Percentiles rank a stretch among this genome's conserved stretches.
These are phyloP conservation scores for Talaromyces trachyspermus DNA, from an alignment of 495 filamentous ascomycete species.

Conservation along the genomic window DNA sequence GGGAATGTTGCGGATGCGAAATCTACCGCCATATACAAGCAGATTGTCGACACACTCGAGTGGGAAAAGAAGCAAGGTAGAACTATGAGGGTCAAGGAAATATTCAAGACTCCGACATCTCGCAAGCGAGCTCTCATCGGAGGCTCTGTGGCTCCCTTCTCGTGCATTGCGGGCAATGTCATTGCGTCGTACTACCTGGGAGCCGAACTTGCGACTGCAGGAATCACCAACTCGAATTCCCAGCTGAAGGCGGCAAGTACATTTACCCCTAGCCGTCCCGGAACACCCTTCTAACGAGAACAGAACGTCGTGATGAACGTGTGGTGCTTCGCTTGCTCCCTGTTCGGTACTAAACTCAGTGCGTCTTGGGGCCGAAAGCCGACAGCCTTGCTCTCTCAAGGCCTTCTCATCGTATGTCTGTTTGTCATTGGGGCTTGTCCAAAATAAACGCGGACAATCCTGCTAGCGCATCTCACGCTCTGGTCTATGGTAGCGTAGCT, in stretches of 20 bases:
- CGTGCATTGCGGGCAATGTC: constrained; percentile 42
- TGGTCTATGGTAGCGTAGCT: constrained; percentile 31
- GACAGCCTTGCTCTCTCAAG: constrained; percentile 31
- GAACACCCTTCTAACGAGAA: not conserved
- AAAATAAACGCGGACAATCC: constrained; percentile 38
- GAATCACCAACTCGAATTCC: constrained; percentile 30
- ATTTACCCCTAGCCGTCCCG: not conserved
- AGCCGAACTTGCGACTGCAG: constrained; percentile 34
- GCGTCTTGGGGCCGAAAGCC: constrained; percentile 35
- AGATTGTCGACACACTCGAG: constrained; percentile 25
- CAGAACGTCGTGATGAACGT: constrained; percentile 36
- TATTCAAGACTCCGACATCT: constrained; percentile 28
- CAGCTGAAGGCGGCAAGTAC: constrained; percentile 38
- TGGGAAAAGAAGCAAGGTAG: constrained; percentile 37
- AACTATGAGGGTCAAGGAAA: constrained; percentile 31
- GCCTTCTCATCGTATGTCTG: constrained; percentile 31
- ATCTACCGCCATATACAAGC: constrained; percentile 20
- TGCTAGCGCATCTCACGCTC: constrained; percentile 16
- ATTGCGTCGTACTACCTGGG: constrained; percentile 44
- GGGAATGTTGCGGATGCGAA: constrained; percentile 33
- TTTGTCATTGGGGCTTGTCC: constrained; percentile 43
- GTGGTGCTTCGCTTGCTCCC: constrained; percentile 29
- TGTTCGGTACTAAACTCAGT: constrained; percentile 29
- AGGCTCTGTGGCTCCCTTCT: constrained; percentile 32
- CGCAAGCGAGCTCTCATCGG: constrained; percentile 37